Conservation (phyloP, 805 yeast genomes). For the Candida suzukii region DNA sequence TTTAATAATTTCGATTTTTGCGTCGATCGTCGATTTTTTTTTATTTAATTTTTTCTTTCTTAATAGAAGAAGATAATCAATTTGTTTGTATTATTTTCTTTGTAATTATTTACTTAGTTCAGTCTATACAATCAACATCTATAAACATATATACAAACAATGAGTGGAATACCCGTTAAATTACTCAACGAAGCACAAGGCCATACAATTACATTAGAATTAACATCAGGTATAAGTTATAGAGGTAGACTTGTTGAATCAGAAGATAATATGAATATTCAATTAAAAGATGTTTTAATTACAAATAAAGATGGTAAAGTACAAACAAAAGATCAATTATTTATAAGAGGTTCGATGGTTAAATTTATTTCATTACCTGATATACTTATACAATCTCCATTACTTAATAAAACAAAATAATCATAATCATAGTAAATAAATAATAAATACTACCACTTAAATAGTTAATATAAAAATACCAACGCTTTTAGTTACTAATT, state of each 20-base stretch:
- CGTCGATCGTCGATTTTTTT: too few relatives aligned
- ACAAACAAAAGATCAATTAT: constrained; percentile 74
- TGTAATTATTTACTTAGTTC: too few relatives aligned
- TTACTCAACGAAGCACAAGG: constrained; percentile 86
- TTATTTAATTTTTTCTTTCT: too few relatives aligned
- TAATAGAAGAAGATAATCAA: too few relatives aligned
- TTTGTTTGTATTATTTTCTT: too few relatives aligned
- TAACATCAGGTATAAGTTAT: constrained; percentile 79
- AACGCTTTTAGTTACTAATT: too few relatives aligned
- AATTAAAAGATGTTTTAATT: constrained; percentile 70
- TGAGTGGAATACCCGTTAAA: constrained; percentile 77
- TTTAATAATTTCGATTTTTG: too few relatives aligned
- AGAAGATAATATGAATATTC: constrained; percentile 94
- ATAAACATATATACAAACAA: constrained; percentile 10
- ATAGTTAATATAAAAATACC: too few relatives aligned
- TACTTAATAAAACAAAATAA: constrained; percentile 46
- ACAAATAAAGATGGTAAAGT: constrained; percentile 74
- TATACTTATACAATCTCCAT: constrained; percentile 79
- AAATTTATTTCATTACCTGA: constrained; percentile 85
- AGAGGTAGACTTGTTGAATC: constrained; percentile 79
- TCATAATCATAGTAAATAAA: too few relatives aligned
- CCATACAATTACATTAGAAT: constrained; percentile 76
- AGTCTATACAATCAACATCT: too few relatives aligned
- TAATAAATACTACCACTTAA: too few relatives aligned
- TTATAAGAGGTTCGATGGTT: constrained; percentile 86